These are phyloP conservation scores for Psilocybe cubensis DNA, from an alignment of 768 basidiomycete species.

Conservation along the genomic window DNA sequence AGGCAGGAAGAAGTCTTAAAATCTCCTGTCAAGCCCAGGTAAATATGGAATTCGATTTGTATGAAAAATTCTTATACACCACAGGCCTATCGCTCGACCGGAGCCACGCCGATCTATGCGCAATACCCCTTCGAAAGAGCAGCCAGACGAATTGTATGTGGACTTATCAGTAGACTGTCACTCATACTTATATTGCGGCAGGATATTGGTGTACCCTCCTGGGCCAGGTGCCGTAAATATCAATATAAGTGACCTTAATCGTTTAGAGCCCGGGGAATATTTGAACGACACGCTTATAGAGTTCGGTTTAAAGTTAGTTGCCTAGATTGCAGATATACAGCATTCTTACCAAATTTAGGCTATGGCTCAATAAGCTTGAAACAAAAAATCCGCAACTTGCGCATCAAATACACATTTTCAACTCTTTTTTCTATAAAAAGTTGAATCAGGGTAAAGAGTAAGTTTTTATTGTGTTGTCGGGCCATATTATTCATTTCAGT, in stretches of 20 bases:
- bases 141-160: conserved; percentile 64
- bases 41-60: not conserved
- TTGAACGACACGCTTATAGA: conserved; percentile 97
- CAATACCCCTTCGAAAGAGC: conserved; percentile 11
- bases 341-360: conserved; percentile 42
- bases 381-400: conserved; percentile 60
- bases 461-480: conserved; percentile 47
- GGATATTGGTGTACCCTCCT: conserved; percentile 79
- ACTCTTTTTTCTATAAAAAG: conserved; percentile 98
- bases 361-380: conserved; percentile 68
- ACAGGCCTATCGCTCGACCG: not conserved
- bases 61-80: no score
- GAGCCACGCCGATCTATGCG: conserved; percentile 27
- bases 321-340: not conserved
- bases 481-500: not conserved
- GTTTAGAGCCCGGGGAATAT: conserved; percentile 81
- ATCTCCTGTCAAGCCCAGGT: not conserved
- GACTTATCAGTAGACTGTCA: not conserved
- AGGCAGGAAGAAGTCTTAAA: not conserved
- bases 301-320: conserved; percentile 86
- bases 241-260: conserved; percentile 74
- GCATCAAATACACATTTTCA: conserved; percentile 87
- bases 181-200: conserved; percentile 28
- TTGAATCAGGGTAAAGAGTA: conserved; percentile 52
- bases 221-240: conserved; percentile 79